Evolutionary conservation across 1,139 yeast genomes (phyloP).

Genomic region (Candida sanyaensis): DNA sequence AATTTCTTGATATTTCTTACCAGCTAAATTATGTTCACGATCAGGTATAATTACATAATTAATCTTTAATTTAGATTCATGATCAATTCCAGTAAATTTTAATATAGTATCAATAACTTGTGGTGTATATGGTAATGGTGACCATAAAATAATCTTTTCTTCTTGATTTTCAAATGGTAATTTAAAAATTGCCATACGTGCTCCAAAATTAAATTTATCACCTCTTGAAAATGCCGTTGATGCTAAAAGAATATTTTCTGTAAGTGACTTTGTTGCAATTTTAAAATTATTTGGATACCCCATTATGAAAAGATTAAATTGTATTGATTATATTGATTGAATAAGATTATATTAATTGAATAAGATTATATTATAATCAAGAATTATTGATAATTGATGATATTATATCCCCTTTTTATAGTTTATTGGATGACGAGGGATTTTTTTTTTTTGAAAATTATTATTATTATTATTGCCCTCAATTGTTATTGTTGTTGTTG

Average conservation of each 20-base stretch:
- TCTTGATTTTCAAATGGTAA: constrained; percentile 14
- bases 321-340: background rate
- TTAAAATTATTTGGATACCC: constrained; percentile 41
- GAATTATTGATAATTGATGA: background rate
- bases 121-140: constrained; percentile 61
- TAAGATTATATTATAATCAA: too few species aligned
- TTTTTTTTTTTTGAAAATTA: too few species aligned
- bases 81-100: constrained; percentile 30
- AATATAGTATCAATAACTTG: constrained; percentile 41
- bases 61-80: constrained; percentile 31
- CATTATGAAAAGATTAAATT: constrained; percentile 12
- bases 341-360: background rate
- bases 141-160: constrained; percentile 50
- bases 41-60: constrained; percentile 54
- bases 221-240: constrained; percentile 49
- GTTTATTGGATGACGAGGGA: background rate
- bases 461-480: background rate
- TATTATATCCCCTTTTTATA: background rate
- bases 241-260: constrained; percentile 49
- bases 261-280: constrained; percentile 43
- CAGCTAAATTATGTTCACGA: constrained; percentile 58
- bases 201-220: constrained; percentile 54
- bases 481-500: background rate
- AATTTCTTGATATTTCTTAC: constrained; percentile 48
- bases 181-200: constrained; percentile 55